Base-by-base conservation (phyloP, 2,329 filamentous ascomycete species). In the Cladosporium phlei region DNA sequence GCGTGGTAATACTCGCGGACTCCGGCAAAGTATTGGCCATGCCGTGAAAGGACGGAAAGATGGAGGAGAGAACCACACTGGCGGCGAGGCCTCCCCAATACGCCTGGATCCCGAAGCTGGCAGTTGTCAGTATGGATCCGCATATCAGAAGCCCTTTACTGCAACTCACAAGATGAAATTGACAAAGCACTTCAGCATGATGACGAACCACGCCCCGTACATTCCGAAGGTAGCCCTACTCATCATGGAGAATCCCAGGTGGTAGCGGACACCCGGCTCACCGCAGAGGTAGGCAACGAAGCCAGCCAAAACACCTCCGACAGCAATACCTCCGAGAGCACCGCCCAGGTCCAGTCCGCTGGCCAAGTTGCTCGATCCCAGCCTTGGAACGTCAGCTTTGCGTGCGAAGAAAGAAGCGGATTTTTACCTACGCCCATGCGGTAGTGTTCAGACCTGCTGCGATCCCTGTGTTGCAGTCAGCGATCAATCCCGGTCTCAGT, bases 21-120 rank as follows among this genome's bases (percentile, higher is more conserved):
- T 34, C 37, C 5, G 55, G 55, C 14, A 57, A 43, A 1, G 56
- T 59, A 28, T 59, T 57, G 30, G 49, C 50, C 49, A 59, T 54
- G 33, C 38, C 45, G 5, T 54, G 38, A 38, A 57, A 59, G 3
- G 39, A 39, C 1, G 53, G 51, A 21, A 53, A 57, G 27, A 57
- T 50, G 5, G 52, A 46, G 25, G 49, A 52, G 8, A 57, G 49
- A 12, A 57, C 51, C 14, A 57, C 37, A 7, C 51, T 46, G 17
- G 52, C 49, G 4, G 56, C 50, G 20, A 53, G 51, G 12, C 53
- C 55, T n/a, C 56, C 55, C 22, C 51, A 57, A 30, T 55, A 57
- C 46, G 52, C 53, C 37, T 58, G 56, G 8, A 47, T 53, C 20
- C 54, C 53, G 40, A 48, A 52, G 21, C 30, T 33, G 12, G 8